Percentiles rank a stretch among this genome's conserved stretches.
Conservation (phyloP, 257 asterid species). For the Nicotiana benthamiana region DNA sequence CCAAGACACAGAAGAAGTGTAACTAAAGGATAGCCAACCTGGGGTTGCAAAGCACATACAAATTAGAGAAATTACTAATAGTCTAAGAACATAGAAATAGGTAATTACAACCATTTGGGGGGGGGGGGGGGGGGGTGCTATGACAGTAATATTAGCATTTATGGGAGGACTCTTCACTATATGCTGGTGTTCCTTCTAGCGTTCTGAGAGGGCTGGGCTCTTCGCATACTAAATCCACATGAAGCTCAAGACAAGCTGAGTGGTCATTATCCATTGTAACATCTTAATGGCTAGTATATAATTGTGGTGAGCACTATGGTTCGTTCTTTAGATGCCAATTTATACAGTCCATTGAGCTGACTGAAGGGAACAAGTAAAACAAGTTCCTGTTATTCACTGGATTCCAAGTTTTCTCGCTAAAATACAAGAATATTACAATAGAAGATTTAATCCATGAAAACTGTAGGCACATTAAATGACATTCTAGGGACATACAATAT, state of each 20-base stretch:
- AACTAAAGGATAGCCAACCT: constrained; percentile 99
- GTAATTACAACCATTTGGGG: background rate
- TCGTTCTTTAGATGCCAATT: background rate
- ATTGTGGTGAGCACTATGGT: background rate
- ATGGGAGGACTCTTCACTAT: background rate
- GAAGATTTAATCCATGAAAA: background rate
- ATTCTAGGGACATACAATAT: background rate
- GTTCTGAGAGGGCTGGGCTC: background rate
- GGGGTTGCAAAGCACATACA: constrained; percentile 1
- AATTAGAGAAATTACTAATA: constrained; percentile 7
- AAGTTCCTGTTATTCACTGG: background rate
- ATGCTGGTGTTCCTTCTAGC: background rate
- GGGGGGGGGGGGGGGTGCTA: background rate
- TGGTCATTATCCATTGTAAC: background rate
- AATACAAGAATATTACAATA: background rate
- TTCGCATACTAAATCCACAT: background rate
- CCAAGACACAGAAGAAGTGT: constrained; percentile 98
- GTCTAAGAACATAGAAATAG: background rate
- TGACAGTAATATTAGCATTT: background rate
- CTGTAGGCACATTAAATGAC: background rate
- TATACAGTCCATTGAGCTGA: background rate
- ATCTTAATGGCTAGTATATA: background rate
- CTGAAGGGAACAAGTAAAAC: background rate
- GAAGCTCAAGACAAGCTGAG: background rate
- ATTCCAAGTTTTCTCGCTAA: background rate